Evolutionary conservation across 2,329 filamentous ascomycete genomes (phyloP).

Genomic region (Neonectria hederae): DNA sequence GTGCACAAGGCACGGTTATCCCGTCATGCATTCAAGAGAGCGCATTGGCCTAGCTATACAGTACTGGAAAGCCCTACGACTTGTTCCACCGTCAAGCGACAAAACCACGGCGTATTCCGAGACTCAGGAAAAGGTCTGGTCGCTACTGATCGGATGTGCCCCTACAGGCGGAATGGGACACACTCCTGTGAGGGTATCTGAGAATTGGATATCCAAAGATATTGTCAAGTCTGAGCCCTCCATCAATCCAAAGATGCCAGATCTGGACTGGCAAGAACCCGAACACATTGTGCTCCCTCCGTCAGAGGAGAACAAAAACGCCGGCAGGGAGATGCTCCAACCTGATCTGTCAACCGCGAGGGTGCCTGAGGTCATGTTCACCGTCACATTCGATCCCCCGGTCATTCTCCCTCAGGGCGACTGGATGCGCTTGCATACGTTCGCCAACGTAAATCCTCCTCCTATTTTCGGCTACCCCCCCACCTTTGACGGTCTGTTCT

Average conservation of each 20-base stretch:
- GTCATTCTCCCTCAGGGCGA: slow-evolving; percentile 73
- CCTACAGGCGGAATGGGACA: slow-evolving; percentile 55
- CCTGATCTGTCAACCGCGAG: slow-evolving; percentile 57
- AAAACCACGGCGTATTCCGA: slow-evolving; percentile 51
- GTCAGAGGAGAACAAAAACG: slow-evolving; percentile 58
- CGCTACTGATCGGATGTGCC: slow-evolving; percentile 73
- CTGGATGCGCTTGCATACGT: slow-evolving; percentile 69
- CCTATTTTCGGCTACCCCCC: slow-evolving; percentile 48
- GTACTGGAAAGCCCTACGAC: slow-evolving; percentile 77
- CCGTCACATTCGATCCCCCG: slow-evolving; percentile 78
- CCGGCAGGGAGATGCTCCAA: slow-evolving; percentile 63
- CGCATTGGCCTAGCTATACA: slow-evolving; percentile 76
- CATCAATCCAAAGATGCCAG: slow-evolving; percentile 52
- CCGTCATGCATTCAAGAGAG: slow-evolving; percentile 74
- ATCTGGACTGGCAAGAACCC: slow-evolving; percentile 79
- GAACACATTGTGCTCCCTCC: slow-evolving; percentile 67
- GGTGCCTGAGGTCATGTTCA: slow-evolving; percentile 77
- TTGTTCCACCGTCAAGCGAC: slow-evolving; percentile 52
- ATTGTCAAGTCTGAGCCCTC: slow-evolving; percentile 67
- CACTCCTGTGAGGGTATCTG: slow-evolving; percentile 74
- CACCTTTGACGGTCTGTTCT: slow-evolving; percentile 67
- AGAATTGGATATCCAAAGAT: slow-evolving; percentile 75
- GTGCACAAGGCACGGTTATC: slow-evolving; percentile 75
- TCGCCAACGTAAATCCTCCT: slow-evolving; percentile 59
- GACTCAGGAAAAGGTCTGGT: slow-evolving; percentile 66